Percentiles rank a stretch among this genome's conserved stretches.
Conservation (phyloP, 2,329 filamentous ascomycete species). For the Ceratocystis cacaofunesta region DNA sequence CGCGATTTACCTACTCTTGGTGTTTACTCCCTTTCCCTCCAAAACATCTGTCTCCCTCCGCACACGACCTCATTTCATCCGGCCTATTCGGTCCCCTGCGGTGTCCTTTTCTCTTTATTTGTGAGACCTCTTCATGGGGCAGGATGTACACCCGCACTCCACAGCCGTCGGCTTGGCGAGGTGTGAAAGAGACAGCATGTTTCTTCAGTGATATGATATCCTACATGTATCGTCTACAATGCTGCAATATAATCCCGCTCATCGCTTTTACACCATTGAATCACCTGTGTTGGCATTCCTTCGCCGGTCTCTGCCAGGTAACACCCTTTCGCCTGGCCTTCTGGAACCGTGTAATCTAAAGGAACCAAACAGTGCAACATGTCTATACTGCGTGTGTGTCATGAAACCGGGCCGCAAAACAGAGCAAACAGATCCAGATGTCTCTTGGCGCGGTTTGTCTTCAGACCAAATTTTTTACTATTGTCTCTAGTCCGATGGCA, state of each 20-base stretch:
- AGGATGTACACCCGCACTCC: not conserved
- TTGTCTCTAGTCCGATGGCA: not conserved
- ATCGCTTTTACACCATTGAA: not conserved
- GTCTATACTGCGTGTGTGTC: not conserved
- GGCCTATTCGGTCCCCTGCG: not conserved
- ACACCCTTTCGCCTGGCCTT: constrained; percentile 1
- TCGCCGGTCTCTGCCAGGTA: not conserved
- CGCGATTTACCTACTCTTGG: not conserved
- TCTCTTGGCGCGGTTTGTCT: not conserved
- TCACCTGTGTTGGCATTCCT: not conserved
- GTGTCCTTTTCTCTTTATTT: not conserved
- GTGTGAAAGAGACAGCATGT: not conserved
- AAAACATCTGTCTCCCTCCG: not conserved
- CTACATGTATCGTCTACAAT: not conserved
- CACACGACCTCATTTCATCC: not conserved
- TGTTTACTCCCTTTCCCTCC: not conserved
- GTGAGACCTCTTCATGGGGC: not conserved
- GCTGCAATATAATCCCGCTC: no score
- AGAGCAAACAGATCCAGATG: not conserved
- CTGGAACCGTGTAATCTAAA: not conserved
- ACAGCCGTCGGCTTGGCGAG: not conserved
- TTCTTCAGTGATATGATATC: not conserved
- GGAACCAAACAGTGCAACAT: not conserved
- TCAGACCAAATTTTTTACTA: not conserved
- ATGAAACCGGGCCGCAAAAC: not conserved